Conservation (phyloP, 2,329 filamentous ascomycete genomes). For the Leptographium wingfieldii region DNA sequence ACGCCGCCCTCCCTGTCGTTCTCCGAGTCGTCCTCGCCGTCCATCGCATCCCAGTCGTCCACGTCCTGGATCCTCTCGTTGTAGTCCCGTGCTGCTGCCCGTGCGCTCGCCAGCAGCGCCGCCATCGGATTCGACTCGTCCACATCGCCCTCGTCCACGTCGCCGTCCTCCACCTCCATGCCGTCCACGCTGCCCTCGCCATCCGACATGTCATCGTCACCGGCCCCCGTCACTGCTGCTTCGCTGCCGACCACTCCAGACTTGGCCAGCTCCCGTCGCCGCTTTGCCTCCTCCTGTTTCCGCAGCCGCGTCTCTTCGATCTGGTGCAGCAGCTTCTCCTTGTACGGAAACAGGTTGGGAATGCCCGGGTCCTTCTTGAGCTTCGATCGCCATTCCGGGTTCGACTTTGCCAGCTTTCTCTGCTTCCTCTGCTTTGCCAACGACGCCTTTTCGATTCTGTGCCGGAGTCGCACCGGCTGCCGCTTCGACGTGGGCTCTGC, state of each 20-base stretch:
- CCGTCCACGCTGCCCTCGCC: constrained; percentile 35
- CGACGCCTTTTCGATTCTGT: constrained; percentile 93
- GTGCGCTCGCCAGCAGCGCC: constrained; percentile 74
- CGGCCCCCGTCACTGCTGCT: constrained; percentile 25
- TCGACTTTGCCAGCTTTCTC: constrained; percentile 85
- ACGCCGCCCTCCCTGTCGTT: constrained; percentile 28
- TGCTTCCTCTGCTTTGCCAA: constrained; percentile 82
- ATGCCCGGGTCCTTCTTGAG: constrained; percentile 97
- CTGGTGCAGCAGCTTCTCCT: constrained; percentile 86
- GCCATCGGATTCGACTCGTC: constrained; percentile 80
- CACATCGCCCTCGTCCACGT: constrained; percentile 46
- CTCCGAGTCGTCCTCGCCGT: constrained; percentile 42
- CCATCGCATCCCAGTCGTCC: constrained; percentile 26
- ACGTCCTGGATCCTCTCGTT: constrained; percentile 43
- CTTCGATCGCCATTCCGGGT: constrained; percentile 90
- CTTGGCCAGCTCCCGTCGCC: constrained; percentile 59
- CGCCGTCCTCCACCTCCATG: constrained; percentile 33
- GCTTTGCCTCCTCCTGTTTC: constrained; percentile 68
- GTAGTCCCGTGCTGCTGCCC: constrained; percentile 64
- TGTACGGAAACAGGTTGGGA: constrained; percentile 94
- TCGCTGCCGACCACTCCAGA: constrained; percentile 32
- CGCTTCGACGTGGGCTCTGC: constrained; percentile 95
- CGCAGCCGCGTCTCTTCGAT: constrained; percentile 77
- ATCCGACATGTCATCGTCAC: constrained; percentile 45
- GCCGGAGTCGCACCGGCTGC: constrained; percentile 71